Base-by-base conservation (phyloP, 176 grass and related monocot genomes). In the Typha latifolia region DNA sequence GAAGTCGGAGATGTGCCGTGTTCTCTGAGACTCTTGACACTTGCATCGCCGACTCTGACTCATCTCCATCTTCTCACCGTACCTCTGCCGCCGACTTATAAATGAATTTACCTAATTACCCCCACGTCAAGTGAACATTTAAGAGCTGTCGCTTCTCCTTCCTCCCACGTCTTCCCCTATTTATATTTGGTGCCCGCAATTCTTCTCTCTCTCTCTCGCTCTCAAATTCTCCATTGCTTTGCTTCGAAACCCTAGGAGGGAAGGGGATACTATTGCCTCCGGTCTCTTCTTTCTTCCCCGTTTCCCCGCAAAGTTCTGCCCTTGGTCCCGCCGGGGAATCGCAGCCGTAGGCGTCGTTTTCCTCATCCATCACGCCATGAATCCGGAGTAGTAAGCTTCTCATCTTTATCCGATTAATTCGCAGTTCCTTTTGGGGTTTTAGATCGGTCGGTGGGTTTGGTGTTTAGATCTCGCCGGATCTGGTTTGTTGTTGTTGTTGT, bases 361-460 rank as follows among this genome's bases (percentile, higher is more conserved):
- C 62, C 24, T 65, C 62, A 29, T 65, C 62, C 27, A 34, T 16
- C 29, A 31, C 75, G 56, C 74, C 70, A 87, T 87, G 84, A 87
- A 79, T 72, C 79, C 84, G 14, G 84, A 87, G 84, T 82, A 87
- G 79, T 87, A 79, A 82, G 79, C 62, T 51, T 47, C 74, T 15
- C 12, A 50, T 77, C 13, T 73, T 32, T 31, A 15, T 64, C 10
- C n/a, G 12, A 79, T 24, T 15, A 49, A 19, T 24, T 64, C 1
- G 6, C 37, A 10, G 34, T 49, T 69, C 12, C 3, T 5, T 23
- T 59, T 18, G 16, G 18, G 18, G 20, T 10, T 59, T 59, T 59
- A 9, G 53, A 59, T 59, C 2, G 53, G 20, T 21, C 20, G 20
- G 16, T 59, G 6, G 53, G 53, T 4, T 70, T 71, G 18, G 65